These are phyloP conservation scores for Populus hybrid DNA, from an alignment of 441 rosid species.

Conservation along the genomic window DNA sequence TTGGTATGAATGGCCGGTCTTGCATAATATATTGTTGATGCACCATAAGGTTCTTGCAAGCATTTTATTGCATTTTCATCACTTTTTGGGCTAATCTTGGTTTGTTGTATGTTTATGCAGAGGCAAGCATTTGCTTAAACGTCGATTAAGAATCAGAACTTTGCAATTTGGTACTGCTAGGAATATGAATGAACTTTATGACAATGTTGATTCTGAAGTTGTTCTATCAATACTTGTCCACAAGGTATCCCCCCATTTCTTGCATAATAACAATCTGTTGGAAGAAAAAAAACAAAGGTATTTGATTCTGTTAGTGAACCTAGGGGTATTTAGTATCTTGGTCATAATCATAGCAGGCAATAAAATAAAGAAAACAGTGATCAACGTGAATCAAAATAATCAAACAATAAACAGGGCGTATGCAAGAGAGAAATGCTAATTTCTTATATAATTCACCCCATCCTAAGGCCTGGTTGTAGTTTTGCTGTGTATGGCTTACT, in stretches of 20 bases:
- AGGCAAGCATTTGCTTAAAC: conserved; percentile 66
- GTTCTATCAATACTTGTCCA: conserved; percentile 88
- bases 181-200: conserved; percentile 75
- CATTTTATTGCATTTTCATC: too few species aligned
- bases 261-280: background rate
- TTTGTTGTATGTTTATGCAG: conserved; percentile 38
- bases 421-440: background rate
- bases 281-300: too few species aligned
- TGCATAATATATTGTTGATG: background rate
- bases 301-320: background rate
- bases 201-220: conserved; percentile 82
- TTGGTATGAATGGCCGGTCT: background rate
- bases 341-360: background rate
- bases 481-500: too few species aligned
- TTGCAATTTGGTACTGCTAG: conserved; percentile 72
- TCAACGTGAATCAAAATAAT: background rate
- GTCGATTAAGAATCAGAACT: conserved; percentile 87
- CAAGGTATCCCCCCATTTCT: conserved; percentile 59
- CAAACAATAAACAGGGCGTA: background rate
- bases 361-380: background rate
- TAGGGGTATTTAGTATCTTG: background rate
- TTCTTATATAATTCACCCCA: background rate
- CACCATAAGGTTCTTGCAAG: background rate
- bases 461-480: background rate
- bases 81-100: too few species aligned